Base-by-base conservation (phyloP, 306 rosid species). In the Cucurbita moschata region DNA sequence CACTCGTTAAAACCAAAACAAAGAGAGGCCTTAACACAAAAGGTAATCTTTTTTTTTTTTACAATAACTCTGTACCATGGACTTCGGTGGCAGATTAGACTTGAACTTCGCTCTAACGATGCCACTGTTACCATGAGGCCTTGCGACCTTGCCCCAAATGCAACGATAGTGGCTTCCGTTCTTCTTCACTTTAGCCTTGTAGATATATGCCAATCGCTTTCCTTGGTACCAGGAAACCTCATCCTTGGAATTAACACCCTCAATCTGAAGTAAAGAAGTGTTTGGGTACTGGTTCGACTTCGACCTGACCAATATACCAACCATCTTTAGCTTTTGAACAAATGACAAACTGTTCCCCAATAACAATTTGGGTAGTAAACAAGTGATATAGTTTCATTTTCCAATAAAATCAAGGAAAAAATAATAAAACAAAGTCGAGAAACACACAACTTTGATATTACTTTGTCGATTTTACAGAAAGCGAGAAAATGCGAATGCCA, bases 61-160 rank as follows among this genome's bases (percentile, higher is more conserved):
- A 23, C 10, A 30, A 56, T 5, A 26, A 23, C 0, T 10, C 63
- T 4, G 7, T 88, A 93, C 98, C 97, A 90, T 93, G 71, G 97
- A 88, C 80, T 73, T 93, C 1, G 98, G 98, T 2, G 98, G 98
- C 59, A 93, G 84, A 50, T 93, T 90, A 46, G 98, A 90, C 72
- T 79, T 93, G 90, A 93, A 93, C 82, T 90, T 93, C 5, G 98
- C 90, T 21, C 97, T 93, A 59, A 93, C 95, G 46, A 93, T 54
- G 4, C 98, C 98, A 13, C 90, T 93, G 88, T 93, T 93, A 40
- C 97, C 98, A 0, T 90, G 98, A 4, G 98, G 90, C 87, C 97
- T 86, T 7, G 81, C 44, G 8, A 90, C 97, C 87, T 90, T 93
- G 5, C 98, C 98, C 96, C 96, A 93, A 42, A 90, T 82, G 88